Evolutionary conservation across 2,329 filamentous ascomycete species (phyloP), one percentile per base, ranked within the genome.

Genomic region (Corinectria fuckeliana): DNA sequence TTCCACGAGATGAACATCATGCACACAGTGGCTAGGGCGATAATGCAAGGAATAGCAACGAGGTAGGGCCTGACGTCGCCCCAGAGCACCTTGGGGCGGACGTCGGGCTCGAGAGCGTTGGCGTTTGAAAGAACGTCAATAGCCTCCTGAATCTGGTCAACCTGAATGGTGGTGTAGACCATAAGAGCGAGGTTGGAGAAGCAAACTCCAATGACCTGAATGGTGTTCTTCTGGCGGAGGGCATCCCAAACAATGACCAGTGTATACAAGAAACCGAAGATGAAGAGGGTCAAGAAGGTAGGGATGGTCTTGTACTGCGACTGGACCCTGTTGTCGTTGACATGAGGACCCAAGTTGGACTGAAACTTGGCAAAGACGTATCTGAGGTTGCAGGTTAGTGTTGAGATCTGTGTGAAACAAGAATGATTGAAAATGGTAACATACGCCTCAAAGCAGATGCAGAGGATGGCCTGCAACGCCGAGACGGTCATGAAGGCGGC

Each of bases 211-310:
- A 99, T 98, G 74, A 98, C 85, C 77, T 99, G 95, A 82, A 99
- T 99, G 10, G 95, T 99, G 79, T 99, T 99, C 78, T 97, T 97
- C 73, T 94, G 83, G 63, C 93, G 89, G 58, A 99, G 82, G 14
- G 94, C 95, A 80, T 99, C 95, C 85, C 93, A 98, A 11, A 95
- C 91, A 52, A 99, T 82, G 25, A 96, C 80, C 28, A 98, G 80
- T 73, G 97, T 89, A 79, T 98, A 99, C 58, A 99, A 77, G 79
- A 96, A 98, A 61, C 92, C 95, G 76, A 99, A 97, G 75, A 97
- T 97, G 81, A 98, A 97, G 45, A 99, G 87, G 21, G 94, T 92
- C 58, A 99, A 83, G 78, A 97, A 98, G 34, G 94, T 98, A 23
- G 95, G 94, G 64, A 99, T 97, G 1, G 93, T 89, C 72, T 83